These are phyloP conservation scores for Herpotrichia juniperi DNA, from an alignment of 2,329 filamentous ascomycete species.

Conservation along the genomic window DNA sequence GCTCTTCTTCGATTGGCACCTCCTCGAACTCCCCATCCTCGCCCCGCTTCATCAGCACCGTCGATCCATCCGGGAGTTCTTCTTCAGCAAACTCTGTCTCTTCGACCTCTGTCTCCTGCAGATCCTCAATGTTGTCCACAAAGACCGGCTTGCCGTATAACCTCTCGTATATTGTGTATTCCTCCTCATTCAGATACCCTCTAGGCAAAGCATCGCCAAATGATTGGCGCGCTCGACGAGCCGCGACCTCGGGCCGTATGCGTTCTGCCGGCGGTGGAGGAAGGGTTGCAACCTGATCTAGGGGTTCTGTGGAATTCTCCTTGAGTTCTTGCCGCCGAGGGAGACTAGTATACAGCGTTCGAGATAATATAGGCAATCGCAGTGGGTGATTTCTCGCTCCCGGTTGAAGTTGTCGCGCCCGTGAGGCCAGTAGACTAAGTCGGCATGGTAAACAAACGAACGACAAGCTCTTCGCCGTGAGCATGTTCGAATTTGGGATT, in stretches of 20 bases:
- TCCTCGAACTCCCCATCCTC: constrained; percentile 67
- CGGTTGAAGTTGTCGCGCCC: constrained; percentile 28
- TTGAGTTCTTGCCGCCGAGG: constrained; percentile 18
- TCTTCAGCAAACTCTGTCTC: constrained; percentile 50
- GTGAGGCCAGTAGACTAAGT: constrained; percentile 31
- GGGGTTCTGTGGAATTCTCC: constrained; percentile 4
- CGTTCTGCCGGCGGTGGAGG: constrained; percentile 24
- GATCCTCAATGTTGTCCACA: constrained; percentile 64
- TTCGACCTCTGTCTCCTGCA: constrained; percentile 53
- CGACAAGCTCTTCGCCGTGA: constrained; percentile 34
- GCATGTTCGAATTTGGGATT: constrained; percentile 28
- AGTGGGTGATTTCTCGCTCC: constrained; percentile 16
- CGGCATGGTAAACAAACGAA: constrained; percentile 42
- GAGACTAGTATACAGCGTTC: constrained; percentile 28
- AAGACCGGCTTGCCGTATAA: constrained; percentile 77
- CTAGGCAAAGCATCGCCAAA: constrained; percentile 80
- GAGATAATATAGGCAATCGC: constrained; percentile 21
- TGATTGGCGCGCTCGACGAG: constrained; percentile 72
- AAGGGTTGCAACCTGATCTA: constrained; percentile 6
- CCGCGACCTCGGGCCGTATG: constrained; percentile 63
- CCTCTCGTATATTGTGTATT: constrained; percentile 77
- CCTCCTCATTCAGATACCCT: constrained; percentile 70
- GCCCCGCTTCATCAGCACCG: constrained; percentile 59
- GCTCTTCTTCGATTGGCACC: constrained; percentile 57
- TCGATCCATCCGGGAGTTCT: constrained; percentile 35